Conservation (phyloP, 441 rosid genomes). For the Isatis lusitanica region DNA sequence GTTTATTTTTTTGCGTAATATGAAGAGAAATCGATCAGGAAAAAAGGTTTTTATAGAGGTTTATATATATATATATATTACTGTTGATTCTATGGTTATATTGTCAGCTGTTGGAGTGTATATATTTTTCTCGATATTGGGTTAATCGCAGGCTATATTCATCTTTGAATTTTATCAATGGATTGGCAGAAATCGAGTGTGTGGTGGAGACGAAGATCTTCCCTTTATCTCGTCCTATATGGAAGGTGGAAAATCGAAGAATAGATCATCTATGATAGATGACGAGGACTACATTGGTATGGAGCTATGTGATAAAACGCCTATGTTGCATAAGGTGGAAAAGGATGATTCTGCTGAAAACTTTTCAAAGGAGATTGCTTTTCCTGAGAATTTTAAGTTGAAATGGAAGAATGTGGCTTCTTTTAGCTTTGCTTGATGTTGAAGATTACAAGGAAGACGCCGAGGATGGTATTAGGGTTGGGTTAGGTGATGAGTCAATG, state of each 20-base stretch:
- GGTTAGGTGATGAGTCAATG: background rate
- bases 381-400: background rate
- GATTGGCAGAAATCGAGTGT: constrained; percentile 53
- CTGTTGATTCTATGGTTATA: background rate
- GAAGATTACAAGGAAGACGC: background rate
- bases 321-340: background rate
- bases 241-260: constrained; percentile 43
- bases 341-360: background rate
- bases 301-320: constrained; percentile 37
- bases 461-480: background rate
- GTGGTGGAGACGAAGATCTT: background rate
- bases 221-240: constrained; percentile 28
- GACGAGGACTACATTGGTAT: constrained; percentile 51
- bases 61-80: too few species aligned
- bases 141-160: constrained; percentile 8
- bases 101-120: background rate
- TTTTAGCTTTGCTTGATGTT: background rate
- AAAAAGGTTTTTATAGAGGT: too few species aligned
- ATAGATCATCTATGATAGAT: constrained; percentile 57
- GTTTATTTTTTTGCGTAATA: constrained; percentile 13
- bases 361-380: background rate
- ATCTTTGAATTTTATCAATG: constrained; percentile 42
- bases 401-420: background rate
- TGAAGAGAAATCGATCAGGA: constrained; percentile 6
- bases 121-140: background rate